Percentiles rank a stretch among this genome's conserved stretches.
phyloP scores from a whole-genome alignment of 2,329 filamentous ascomycete species.

The Scedosporium boydii region DNA sequence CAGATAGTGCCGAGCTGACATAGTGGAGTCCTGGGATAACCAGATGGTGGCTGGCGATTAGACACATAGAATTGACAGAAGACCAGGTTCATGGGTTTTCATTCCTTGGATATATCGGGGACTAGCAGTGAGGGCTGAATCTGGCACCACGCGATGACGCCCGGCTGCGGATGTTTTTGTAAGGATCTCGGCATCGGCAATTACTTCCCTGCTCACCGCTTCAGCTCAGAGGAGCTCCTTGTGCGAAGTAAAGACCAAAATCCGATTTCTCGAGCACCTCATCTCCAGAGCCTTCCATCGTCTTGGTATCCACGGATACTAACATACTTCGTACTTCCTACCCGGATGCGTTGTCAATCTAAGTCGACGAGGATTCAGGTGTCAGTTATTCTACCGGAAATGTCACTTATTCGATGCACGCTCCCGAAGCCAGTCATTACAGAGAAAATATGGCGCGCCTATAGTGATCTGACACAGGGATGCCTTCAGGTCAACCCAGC shows the following conservation, averaged over 20 bases:
- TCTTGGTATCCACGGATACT: background rate
- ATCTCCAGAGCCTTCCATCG: no score
- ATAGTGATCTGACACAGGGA: background rate
- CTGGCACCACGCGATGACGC: background rate
- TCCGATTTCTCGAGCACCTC: no score
- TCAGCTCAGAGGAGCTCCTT: background rate
- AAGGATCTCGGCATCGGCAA: background rate
- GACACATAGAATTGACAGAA: background rate
- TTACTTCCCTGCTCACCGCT: background rate
- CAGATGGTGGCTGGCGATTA: background rate
- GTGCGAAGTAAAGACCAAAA: no score
- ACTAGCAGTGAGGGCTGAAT: background rate
- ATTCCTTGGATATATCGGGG: background rate
- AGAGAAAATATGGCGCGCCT: background rate
- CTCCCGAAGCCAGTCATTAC: background rate
- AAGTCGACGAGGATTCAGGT: background rate
- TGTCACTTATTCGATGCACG: background rate
- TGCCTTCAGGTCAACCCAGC: background rate
- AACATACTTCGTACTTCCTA: background rate
- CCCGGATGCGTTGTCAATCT: background rate
- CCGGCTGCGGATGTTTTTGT: background rate
- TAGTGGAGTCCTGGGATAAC: background rate
- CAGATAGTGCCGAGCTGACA: background rate
- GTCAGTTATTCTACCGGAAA: background rate
- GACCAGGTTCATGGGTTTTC: background rate